Percentiles rank a stretch among this genome's conserved stretches.
Conservation (phyloP, 1,139 yeast species). For the Saccharomyces pastorianus region DNA sequence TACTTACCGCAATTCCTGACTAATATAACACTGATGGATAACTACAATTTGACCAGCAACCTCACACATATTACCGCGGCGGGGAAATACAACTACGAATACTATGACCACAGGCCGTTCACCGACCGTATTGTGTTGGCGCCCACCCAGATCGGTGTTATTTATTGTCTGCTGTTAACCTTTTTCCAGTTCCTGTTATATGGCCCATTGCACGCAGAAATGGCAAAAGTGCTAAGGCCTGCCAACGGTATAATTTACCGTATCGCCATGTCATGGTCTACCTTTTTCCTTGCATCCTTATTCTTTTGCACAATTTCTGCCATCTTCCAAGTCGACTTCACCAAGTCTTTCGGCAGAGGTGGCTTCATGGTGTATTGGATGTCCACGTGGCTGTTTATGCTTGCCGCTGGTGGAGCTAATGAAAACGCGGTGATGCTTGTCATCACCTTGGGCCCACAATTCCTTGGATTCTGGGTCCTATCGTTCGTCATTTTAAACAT, state of each 20-base stretch:
- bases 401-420: constrained; percentile 55
- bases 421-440: constrained; percentile 49
- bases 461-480: constrained; percentile 52
- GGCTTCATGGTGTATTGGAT: constrained; percentile 64
- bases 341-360: constrained; percentile 44
- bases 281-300: constrained; percentile 46
- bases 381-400: constrained; percentile 48
- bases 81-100: constrained; percentile 28
- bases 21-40: constrained; percentile 12
- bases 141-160: constrained; percentile 67
- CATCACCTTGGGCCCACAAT: constrained; percentile 39
- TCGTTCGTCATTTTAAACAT: constrained; percentile 52
- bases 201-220: constrained; percentile 42
- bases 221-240: constrained; percentile 40
- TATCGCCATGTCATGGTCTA: constrained; percentile 38
- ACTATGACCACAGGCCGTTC: constrained; percentile 44
- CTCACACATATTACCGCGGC: constrained; percentile 7
- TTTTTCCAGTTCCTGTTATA: constrained; percentile 53
- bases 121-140: constrained; percentile 46
- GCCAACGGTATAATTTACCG: constrained; percentile 45
- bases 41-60: constrained; percentile 16
- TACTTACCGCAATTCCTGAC: constrained; percentile 21
- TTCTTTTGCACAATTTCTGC: constrained; percentile 50
- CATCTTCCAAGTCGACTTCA: constrained; percentile 50
- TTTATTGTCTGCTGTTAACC: constrained; percentile 63